Evolutionary conservation across 257 asterid species (phyloP).

Genomic region (Salvia miltiorrhiza): DNA sequence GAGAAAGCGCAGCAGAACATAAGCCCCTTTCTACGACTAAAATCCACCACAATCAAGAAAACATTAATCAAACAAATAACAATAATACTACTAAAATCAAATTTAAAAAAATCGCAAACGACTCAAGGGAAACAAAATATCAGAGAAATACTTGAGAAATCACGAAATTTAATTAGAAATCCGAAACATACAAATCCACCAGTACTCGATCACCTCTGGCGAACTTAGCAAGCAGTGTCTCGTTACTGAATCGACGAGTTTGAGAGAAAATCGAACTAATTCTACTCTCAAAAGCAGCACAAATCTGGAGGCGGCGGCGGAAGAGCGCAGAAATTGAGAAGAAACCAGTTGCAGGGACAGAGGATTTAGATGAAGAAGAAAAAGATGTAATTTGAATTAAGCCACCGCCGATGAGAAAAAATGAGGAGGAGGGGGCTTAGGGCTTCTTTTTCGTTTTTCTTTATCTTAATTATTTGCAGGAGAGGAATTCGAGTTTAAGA

Average conservation of each 20-base stretch:
- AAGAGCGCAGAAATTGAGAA: constrained; percentile 6
- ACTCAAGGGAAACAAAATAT: not conserved
- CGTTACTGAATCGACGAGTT: constrained; percentile 16
- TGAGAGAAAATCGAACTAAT: constrained; percentile 4
- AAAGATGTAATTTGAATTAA: constrained; percentile 15
- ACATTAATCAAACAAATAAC: no score
- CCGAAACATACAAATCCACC: not conserved
- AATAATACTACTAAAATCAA: no score
- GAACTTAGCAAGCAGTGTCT: constrained; percentile 8
- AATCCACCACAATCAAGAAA: no score
- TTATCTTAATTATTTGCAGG: not conserved
- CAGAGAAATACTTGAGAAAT: constrained; percentile 15
- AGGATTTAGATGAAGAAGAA: not conserved
- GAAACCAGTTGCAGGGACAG: not conserved
- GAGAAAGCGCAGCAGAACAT: no score
- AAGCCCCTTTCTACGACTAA: no score
- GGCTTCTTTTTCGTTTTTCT: constrained; percentile 19
- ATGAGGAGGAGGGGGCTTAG: constrained; percentile 21
- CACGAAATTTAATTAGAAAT: not conserved
- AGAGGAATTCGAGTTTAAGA: no score
- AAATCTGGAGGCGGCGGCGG: constrained; percentile 2
- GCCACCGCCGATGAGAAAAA: constrained; percentile 29
- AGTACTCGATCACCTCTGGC: constrained; percentile 13
- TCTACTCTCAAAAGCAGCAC: not conserved
- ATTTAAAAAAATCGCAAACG: not conserved